These are phyloP conservation scores for Candida arabinofermentans DNA, from an alignment of 805 yeast species.

Conservation along the genomic window DNA sequence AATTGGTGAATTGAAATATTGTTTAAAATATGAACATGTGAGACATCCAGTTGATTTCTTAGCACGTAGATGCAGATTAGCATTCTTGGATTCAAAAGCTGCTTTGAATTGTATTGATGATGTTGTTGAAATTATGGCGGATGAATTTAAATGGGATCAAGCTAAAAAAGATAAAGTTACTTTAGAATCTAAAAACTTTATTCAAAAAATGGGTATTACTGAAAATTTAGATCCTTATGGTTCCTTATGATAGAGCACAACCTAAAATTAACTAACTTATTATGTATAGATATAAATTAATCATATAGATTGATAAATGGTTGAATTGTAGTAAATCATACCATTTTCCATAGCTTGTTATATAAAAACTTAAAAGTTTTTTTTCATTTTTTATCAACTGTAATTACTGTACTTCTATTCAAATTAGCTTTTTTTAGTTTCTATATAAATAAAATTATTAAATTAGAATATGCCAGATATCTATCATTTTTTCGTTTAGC, in stretches of 20 bases:
- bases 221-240: slow-evolving; percentile 26
- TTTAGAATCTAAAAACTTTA: slow-evolving; percentile 48
- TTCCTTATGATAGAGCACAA: slow-evolving; percentile 7
- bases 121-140: slow-evolving; percentile 81
- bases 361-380: too few relatives aligned
- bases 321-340: too few relatives aligned
- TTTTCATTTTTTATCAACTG: too few relatives aligned
- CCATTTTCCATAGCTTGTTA: too few relatives aligned
- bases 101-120: slow-evolving; percentile 78
- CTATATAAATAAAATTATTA: too few relatives aligned
- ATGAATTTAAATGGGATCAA: slow-evolving; percentile 71
- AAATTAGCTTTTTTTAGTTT: too few relatives aligned
- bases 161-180: slow-evolving; percentile 52
- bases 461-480: too few relatives aligned
- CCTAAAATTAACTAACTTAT: too few relatives aligned
- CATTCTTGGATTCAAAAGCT: slow-evolving; percentile 83
- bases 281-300: too few relatives aligned
- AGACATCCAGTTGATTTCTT: slow-evolving; percentile 87
- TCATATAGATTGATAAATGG: too few relatives aligned
- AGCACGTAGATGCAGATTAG: slow-evolving; percentile 90
- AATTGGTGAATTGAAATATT: slow-evolving; percentile 83
- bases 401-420: too few relatives aligned
- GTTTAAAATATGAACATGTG: slow-evolving; percentile 76
- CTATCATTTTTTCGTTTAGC: too few relatives aligned
- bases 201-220: slow-evolving; percentile 56